phyloP scores from a whole-genome alignment of 2,329 filamentous ascomycete genomes.

The Zasmidium cellare region DNA sequence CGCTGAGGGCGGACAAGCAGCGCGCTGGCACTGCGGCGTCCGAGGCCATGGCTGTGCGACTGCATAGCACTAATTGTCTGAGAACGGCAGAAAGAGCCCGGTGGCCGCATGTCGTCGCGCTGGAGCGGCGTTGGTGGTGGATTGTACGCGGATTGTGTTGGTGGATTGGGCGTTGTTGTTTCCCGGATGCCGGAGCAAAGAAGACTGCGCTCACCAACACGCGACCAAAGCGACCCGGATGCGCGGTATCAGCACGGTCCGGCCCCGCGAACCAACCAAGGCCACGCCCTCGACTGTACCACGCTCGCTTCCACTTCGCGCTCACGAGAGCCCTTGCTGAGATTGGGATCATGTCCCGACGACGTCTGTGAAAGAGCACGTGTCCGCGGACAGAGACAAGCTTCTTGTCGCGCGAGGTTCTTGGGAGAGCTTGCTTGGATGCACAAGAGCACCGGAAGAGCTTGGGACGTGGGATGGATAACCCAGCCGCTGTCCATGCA shows the following conservation, averaged over 20 bases:
- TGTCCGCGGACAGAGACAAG: not conserved
- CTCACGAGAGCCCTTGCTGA: no score
- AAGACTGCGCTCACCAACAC: not conserved
- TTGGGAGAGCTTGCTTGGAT: not conserved
- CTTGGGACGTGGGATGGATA: not conserved
- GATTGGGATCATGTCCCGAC: not conserved
- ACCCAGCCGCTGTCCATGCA: not conserved
- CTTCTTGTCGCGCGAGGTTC: not conserved
- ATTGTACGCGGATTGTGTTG: no score
- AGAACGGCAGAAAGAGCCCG: not conserved
- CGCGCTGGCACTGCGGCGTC: not conserved
- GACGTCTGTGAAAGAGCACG: not conserved
- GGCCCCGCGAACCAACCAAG: not conserved
- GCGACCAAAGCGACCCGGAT: not conserved
- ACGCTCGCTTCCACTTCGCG: not conserved
- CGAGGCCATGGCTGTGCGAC: not conserved
- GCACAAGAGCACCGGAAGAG: not conserved
- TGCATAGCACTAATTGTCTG: not conserved
- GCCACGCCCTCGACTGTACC: not conserved
- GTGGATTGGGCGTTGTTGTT: not conserved
- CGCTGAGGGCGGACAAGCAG: not conserved
- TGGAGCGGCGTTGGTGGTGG: not conserved
- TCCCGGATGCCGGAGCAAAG: not conserved
- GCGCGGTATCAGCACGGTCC: not conserved
- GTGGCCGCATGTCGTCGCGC: not conserved